These are phyloP conservation scores for Neonothopanus nambi DNA, from an alignment of 1,284 basidiomycete genomes.

Conservation along the genomic window DNA sequence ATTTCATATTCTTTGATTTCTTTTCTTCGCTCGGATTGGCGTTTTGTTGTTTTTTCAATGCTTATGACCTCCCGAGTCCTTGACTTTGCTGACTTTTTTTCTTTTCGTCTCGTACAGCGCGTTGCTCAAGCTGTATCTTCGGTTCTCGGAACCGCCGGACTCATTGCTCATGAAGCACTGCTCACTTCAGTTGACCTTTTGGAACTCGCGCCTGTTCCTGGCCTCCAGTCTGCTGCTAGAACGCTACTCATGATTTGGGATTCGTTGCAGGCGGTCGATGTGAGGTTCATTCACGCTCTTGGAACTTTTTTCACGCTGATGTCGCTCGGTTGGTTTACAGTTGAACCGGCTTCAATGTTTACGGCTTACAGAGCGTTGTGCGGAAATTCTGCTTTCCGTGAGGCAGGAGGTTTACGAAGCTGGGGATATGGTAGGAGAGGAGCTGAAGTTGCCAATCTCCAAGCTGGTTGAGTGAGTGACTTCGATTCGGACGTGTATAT, in stretches of 20 bases:
- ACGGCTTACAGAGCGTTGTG: slow-evolving; percentile 46
- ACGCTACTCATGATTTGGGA: slow-evolving; percentile 64
- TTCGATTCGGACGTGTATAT: neutral
- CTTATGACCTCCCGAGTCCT: neutral
- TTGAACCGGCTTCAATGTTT: slow-evolving; percentile 54
- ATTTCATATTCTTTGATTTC: slow-evolving; percentile 1
- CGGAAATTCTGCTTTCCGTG: slow-evolving; percentile 44
- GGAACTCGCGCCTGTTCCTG: slow-evolving; percentile 57
- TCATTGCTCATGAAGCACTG: slow-evolving; percentile 50
- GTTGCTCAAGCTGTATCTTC: slow-evolving; percentile 45
- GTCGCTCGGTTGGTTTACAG: slow-evolving; percentile 31
- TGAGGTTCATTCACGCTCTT: slow-evolving; percentile 33
- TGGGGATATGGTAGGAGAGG: slow-evolving; percentile 35
- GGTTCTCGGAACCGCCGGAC: slow-evolving; percentile 42
- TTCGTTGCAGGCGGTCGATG: slow-evolving; percentile 58
- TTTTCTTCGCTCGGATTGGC: slow-evolving; percentile 2
- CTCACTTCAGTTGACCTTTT: slow-evolving; percentile 47
- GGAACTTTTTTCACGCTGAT: neutral
- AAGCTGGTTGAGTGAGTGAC: slow-evolving; percentile 51
- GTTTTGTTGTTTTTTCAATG: neutral
- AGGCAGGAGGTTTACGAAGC: slow-evolving; percentile 42
- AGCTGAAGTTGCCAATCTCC: slow-evolving; percentile 34
- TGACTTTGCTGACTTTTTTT: slow-evolving; percentile 7
- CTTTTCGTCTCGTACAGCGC: slow-evolving; percentile 32
- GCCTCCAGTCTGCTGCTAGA: slow-evolving; percentile 51